phyloP scores from a whole-genome alignment of 176 grass and related monocot species.

The Hordeum vulgare region DNA sequence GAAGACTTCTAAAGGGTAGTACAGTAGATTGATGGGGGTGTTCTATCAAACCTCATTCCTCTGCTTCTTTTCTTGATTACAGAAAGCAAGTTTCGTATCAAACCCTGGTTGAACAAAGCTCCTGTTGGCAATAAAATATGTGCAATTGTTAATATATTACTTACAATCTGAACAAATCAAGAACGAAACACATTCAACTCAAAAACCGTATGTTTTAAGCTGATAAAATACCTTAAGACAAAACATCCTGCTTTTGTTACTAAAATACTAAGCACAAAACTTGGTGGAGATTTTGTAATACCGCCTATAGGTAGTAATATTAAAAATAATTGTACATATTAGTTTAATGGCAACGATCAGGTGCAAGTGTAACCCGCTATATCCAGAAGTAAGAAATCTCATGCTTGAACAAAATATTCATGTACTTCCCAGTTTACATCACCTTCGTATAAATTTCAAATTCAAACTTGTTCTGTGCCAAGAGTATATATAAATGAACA shows the following conservation, averaged over 20 bases:
- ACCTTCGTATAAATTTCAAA: neutral
- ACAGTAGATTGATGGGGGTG: neutral
- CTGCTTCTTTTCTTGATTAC: conserved; percentile 96
- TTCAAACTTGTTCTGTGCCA: neutral
- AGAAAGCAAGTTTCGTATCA: conserved; percentile 83
- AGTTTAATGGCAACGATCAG: neutral
- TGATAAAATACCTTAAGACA: neutral
- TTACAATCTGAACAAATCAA: neutral
- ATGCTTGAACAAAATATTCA: neutral
- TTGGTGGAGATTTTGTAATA: neutral
- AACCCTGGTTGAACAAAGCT: conserved; percentile 83
- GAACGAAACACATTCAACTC: neutral
- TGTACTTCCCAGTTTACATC: neutral
- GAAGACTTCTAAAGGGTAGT: neutral
- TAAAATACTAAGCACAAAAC: neutral
- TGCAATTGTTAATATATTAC: conserved; percentile 3
- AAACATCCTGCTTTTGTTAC: conserved; percentile 14
- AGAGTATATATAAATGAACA: neutral
- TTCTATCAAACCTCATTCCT: conserved; percentile 61
- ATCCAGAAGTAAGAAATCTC: neutral
- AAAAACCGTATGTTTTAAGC: neutral
- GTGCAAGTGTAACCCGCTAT: neutral
- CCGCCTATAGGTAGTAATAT: neutral
- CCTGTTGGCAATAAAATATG: conserved; percentile 52
- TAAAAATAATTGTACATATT: neutral